These are phyloP conservation scores for Cicer cuneatum DNA, from an alignment of 306 rosid species.

Conservation along the genomic window DNA sequence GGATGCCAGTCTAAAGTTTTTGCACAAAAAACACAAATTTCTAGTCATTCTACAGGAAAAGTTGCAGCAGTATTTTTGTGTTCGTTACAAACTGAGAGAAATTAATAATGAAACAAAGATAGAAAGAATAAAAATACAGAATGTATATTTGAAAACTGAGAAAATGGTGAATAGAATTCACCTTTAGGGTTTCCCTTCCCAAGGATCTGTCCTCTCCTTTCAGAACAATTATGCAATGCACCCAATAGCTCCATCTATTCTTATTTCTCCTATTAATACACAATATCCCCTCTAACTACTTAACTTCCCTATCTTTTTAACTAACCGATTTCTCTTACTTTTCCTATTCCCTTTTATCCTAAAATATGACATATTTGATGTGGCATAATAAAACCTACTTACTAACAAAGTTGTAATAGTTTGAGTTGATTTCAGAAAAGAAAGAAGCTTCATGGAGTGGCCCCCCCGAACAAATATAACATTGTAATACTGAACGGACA, in stretches of 20 bases:
- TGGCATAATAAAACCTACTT: slow-evolving; percentile 1
- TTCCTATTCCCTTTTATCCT: background rate
- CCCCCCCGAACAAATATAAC: background rate
- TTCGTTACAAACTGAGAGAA: background rate
- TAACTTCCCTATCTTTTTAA: background rate
- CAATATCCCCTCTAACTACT: background rate
- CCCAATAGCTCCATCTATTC: background rate
- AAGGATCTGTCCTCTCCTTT: background rate
- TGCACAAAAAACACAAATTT: background rate
- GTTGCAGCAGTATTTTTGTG: slow-evolving; percentile 4
- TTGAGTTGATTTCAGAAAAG: slow-evolving; percentile 33
- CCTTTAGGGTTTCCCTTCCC: too few species aligned
- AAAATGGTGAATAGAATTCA: background rate
- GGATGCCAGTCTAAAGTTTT: slow-evolving; percentile 23
- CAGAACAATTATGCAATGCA: background rate
- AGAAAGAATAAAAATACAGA: background rate
- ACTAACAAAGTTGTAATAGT: slow-evolving; percentile 8
- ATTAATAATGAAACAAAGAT: background rate
- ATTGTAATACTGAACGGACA: slow-evolving; percentile 25
- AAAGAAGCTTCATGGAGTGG: slow-evolving; percentile 5
- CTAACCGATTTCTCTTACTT: background rate
- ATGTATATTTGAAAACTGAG: background rate
- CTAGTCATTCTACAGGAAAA: slow-evolving; percentile 21
- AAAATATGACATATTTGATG: slow-evolving; percentile 13
- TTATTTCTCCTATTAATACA: background rate